Percentiles rank a stretch among this genome's conserved stretches.
These are phyloP conservation scores for Dendrobium nobile DNA, from an alignment of 106 monocot species.

Conservation along the genomic window DNA sequence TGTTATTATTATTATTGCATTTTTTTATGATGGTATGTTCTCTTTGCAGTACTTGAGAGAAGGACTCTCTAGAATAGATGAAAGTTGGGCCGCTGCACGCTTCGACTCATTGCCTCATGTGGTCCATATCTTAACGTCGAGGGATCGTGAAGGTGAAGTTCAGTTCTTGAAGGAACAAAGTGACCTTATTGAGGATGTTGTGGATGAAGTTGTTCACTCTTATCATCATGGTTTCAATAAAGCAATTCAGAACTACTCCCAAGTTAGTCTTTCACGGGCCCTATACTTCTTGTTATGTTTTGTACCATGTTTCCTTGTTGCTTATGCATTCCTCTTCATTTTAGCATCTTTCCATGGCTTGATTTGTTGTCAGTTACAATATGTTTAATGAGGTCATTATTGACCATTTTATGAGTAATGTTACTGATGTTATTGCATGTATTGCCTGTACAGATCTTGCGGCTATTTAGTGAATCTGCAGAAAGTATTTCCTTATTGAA, in stretches of 20 bases:
- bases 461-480: conserved; percentile 93
- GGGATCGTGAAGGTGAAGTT: conserved; percentile 89
- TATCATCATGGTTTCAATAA: conserved; percentile 99
- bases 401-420: neutral
- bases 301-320: neutral
- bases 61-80: conserved; percentile 81
- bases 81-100: conserved; percentile 91
- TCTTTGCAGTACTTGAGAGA: conserved; percentile 74
- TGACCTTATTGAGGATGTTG: conserved; percentile 94
- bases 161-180: conserved; percentile 90
- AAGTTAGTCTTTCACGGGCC: conserved; percentile 37
- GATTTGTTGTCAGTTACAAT: neutral
- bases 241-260: conserved; percentile 99
- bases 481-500: conserved; percentile 87
- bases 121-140: conserved; percentile 96
- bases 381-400: neutral
- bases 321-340: neutral
- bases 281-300: neutral
- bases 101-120: conserved; percentile 99
- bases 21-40: neutral
- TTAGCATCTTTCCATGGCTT: neutral
- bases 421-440: neutral
- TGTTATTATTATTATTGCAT: neutral
- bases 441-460: conserved; percentile 52
- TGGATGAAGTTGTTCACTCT: conserved; percentile 99